phyloP scores from a whole-genome alignment of 768 basidiomycete species.

The Boletus sp. region DNA sequence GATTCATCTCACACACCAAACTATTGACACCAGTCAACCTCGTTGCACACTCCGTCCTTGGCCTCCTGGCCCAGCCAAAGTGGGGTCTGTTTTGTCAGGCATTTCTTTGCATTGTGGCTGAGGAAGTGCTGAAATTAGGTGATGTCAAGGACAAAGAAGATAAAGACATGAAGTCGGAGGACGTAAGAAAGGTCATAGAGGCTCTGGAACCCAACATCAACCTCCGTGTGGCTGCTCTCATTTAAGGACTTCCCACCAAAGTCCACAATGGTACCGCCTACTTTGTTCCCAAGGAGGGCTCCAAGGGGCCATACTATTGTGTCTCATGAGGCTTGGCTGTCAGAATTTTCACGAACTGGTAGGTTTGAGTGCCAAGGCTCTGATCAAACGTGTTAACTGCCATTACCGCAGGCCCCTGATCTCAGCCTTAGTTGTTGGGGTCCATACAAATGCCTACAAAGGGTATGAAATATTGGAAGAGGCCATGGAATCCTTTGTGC shows the following conservation, averaged over 20 bases:
- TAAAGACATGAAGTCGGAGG: not conserved
- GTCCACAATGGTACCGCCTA: not conserved
- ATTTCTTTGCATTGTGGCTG: not conserved
- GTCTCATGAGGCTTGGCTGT: not conserved
- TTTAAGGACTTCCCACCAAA: not conserved
- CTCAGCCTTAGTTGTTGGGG: not conserved
- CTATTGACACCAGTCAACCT: no score
- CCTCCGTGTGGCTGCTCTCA: not conserved
- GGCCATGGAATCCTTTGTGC: not conserved
- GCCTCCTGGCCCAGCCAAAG: no score
- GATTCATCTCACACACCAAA: no score
- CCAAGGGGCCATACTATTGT: not conserved
- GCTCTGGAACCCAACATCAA: not conserved
- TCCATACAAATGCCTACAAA: not conserved
- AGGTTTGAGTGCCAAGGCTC: not conserved
- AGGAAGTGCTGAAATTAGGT: not conserved
- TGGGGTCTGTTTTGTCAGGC: not conserved
- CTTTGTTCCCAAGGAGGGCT: not conserved
- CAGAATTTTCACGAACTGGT: not conserved
- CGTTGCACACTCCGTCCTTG: no score
- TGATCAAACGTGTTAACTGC: no score
- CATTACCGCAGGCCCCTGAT: not conserved
- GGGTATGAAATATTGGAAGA: not conserved
- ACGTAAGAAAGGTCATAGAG: not conserved
- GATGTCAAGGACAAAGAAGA: not conserved